Conservation (phyloP, 73 alveolate genomes). For the Tetrahymena malaccensis region DNA sequence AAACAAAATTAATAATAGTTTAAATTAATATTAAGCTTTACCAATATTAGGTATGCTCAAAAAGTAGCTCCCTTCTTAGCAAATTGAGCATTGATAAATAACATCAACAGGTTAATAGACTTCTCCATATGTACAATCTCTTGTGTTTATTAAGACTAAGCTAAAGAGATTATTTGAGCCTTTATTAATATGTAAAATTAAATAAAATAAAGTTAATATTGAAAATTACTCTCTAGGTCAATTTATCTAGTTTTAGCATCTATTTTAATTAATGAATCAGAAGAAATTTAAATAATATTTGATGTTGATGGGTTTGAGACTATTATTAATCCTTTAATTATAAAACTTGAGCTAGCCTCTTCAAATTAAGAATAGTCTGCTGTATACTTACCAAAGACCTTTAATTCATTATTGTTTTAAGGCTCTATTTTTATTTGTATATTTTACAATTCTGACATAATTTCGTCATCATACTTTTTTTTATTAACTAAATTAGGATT, state of each 20-base stretch:
- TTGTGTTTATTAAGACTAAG: neutral
- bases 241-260: neutral
- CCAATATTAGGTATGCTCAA: too few relatives aligned
- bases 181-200: neutral
- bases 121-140: neutral
- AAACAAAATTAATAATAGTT: too few relatives aligned
- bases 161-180: neutral
- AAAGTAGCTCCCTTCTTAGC: too few relatives aligned
- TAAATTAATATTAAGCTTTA: too few relatives aligned
- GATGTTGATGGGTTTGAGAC: neutral
- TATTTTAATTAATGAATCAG: neutral
- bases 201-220: neutral
- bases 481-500: neutral
- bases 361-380: neutral
- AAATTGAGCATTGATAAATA: too few relatives aligned
- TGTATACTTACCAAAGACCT: neutral
- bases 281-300: neutral
- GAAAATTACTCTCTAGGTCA: neutral
- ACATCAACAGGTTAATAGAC: too few relatives aligned
- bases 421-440: neutral
- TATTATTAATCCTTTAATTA: neutral
- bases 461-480: neutral
- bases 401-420: neutral
- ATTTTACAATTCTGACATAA: neutral
- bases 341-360: neutral